Base-by-base conservation (phyloP, 306 rosid genomes). In the Corylus heterophylla region DNA sequence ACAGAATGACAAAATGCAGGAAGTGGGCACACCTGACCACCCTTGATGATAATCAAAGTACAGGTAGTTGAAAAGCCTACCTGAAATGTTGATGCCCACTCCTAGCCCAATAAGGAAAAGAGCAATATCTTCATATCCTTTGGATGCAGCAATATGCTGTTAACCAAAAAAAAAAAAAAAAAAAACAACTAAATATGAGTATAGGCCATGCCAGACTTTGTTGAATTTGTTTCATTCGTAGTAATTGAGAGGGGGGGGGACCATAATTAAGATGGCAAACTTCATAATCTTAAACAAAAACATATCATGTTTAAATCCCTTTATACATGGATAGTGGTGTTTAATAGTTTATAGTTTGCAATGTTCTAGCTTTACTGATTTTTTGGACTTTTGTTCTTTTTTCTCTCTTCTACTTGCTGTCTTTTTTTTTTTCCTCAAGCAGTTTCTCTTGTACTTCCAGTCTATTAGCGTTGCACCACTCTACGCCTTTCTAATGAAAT, bases 61-160 rank as follows among this genome's bases (percentile, higher is more conserved):
- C 51, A 49, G 14, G 14, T 4, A 59, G 37, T 69, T 56, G 55
- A 74, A 76, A 67, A 77, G 44, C 84, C 51, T 54, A 91, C 91
- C 96, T 86, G 85, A 22, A 4, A 76, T 63, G 14, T 87, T 79
- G 75, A 84, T 66, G 12, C 45, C 54, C 61, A 80, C 89, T 78
- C 91, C 85, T 79, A 22, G 83, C 63, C 79, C 88, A 75, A 91
- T 74, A 50, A 91, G 96, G 82, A 79, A 89, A 75, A 4, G 8
- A 79, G 81, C 52, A 49, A 91, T 91, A 79, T 87, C 90, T 54
- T 64, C 85, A n/a, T 77, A 78, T 70, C 93, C 96, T 81, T 79
- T 79, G 3, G 91, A 89, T 69, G 93, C 91, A 45, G 90, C 71
- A 73, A 91, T 52, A 79, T 86, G 91, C 93, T 91, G 80, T 42